A percentile compares a stretch with the other conserved stretches of the same genome.
phyloP scores from a whole-genome alignment of 2,329 filamentous ascomycete species.

The Sarocladiaceae sp. region DNA sequence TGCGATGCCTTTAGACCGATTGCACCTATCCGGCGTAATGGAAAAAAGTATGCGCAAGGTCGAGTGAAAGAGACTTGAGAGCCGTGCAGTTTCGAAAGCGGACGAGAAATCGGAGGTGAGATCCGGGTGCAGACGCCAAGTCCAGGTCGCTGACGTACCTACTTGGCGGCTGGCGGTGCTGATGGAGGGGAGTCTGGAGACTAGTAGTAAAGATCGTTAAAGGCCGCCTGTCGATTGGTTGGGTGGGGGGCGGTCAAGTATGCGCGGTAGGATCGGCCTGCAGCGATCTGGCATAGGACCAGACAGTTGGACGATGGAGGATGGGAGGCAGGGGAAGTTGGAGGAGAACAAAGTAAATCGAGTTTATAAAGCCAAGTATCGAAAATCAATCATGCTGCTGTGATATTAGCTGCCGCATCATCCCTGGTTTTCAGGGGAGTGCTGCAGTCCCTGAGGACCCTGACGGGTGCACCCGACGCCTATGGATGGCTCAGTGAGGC shows the following conservation, averaged over 20 bases:
- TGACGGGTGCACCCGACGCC: conserved; percentile 6
- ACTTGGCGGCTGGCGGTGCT: not conserved
- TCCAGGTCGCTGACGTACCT: too few species aligned
- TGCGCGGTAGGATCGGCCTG: too few species aligned
- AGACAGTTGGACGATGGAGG: too few species aligned
- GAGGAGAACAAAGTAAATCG: too few species aligned
- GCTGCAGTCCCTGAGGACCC: not conserved
- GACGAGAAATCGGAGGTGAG: not conserved
- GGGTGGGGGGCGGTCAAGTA: not conserved
- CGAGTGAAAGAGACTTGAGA: too few species aligned
- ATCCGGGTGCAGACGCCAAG: too few species aligned
- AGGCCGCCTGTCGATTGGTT: not conserved
- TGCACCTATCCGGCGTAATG: too few species aligned
- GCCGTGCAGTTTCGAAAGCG: too few species aligned
- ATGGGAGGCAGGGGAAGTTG: not conserved
- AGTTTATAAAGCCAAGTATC: too few species aligned
- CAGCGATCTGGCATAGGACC: too few species aligned
- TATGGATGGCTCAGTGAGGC: not conserved
- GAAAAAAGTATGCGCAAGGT: too few species aligned
- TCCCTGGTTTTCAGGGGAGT: not conserved
- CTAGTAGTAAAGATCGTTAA: not conserved
- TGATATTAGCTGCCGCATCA: not conserved
- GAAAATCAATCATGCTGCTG: not conserved
- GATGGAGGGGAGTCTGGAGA: not conserved
- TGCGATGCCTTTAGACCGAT: too few species aligned